Percentiles rank a stretch among this genome's conserved stretches.
phyloP scores from a whole-genome alignment of 768 basidiomycete genomes.

The Mycena venus region DNA sequence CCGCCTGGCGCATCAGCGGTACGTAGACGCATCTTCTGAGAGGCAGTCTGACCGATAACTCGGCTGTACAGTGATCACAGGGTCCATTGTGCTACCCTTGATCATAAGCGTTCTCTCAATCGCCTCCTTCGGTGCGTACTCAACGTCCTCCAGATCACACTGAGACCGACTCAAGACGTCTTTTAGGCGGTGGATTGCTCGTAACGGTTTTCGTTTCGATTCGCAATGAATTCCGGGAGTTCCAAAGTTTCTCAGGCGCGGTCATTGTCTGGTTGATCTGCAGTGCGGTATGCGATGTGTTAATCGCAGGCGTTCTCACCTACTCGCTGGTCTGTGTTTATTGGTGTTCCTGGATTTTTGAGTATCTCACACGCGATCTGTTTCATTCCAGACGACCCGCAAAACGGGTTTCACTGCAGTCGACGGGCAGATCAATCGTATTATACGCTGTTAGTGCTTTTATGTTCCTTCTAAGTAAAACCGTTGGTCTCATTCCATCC shows the following conservation, averaged over 20 bases:
- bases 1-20: constrained; percentile 33
- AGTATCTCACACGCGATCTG: not conserved
- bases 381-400: constrained; percentile 45
- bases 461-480: no score
- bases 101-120: constrained; percentile 23
- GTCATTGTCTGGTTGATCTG: constrained; percentile 40
- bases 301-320: constrained; percentile 39
- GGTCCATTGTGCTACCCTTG: constrained; percentile 9
- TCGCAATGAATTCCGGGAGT: constrained; percentile 32
- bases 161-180: not conserved
- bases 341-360: not conserved
- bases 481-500: not conserved
- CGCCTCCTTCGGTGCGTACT: constrained; percentile 22
- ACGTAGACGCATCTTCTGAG: not conserved
- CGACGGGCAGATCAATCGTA: constrained; percentile 52
- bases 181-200: constrained; percentile 21
- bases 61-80: constrained; percentile 20
- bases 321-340: constrained; percentile 35
- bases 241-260: constrained; percentile 31
- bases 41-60: not conserved
- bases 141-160: not conserved
- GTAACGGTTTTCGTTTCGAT: constrained; percentile 23
- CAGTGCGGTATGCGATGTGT: constrained; percentile 37
- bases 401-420: constrained; percentile 53
- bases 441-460: constrained; percentile 46